These are phyloP conservation scores for Neopestalotiopsis sp. DNA, from an alignment of 2,329 filamentous ascomycete genomes.

Conservation along the genomic window DNA sequence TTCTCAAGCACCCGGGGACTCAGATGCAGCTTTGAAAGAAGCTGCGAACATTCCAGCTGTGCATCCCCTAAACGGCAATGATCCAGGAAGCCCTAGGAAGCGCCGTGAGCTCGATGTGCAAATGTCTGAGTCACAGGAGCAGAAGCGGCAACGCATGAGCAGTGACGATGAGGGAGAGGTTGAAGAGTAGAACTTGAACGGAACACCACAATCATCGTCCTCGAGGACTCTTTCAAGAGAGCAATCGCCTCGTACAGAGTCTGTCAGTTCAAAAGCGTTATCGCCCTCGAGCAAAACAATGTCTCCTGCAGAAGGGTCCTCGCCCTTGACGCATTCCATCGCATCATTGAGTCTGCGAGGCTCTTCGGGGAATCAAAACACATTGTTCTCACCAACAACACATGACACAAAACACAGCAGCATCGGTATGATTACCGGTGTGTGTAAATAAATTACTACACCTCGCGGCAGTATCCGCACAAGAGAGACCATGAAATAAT, in stretches of 20 bases:
- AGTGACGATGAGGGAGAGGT: slow-evolving; percentile 56
- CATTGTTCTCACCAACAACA: too few relatives aligned
- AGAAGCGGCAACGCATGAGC: slow-evolving; percentile 48
- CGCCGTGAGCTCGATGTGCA: slow-evolving; percentile 46
- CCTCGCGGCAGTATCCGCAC: not conserved
- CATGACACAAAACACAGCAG: not conserved
- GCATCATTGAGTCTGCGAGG: too few relatives aligned
- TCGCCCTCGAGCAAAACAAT: not conserved
- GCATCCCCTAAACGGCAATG: slow-evolving; percentile 37
- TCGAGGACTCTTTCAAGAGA: not conserved
- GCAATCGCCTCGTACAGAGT: not conserved
- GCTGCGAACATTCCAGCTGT: slow-evolving; percentile 36
- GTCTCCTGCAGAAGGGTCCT: too few relatives aligned
- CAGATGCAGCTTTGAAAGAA: slow-evolving; percentile 36
- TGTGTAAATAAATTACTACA: not conserved
- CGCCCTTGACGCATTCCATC: too few relatives aligned
- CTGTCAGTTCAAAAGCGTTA: not conserved
- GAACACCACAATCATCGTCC: not conserved
- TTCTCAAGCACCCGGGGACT: slow-evolving; percentile 41
- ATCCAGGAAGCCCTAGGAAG: slow-evolving; percentile 45
- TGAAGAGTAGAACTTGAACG: slow-evolving; percentile 30
- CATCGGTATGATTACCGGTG: not conserved
- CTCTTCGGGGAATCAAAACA: too few relatives aligned
- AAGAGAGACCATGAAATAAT: not conserved
- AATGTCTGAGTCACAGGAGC: slow-evolving; percentile 42